phyloP scores from a whole-genome alignment of 1,284 basidiomycete species.

The Entoloma clypeatum region DNA sequence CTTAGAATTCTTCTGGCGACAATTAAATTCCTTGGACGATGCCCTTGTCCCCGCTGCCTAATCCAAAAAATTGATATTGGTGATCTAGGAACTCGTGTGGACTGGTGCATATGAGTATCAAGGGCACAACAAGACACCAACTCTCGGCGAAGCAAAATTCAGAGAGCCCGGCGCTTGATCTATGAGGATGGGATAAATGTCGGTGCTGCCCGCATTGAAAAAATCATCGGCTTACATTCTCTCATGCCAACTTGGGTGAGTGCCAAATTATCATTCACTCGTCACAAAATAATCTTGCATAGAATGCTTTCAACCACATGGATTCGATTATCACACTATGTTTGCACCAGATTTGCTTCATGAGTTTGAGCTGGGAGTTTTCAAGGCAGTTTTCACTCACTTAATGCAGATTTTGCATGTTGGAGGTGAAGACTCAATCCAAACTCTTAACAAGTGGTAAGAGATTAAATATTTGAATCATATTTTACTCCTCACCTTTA shows the following conservation, averaged over 20 bases:
- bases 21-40: slow-evolving; percentile 1
- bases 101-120: no score
- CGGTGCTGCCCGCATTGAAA: neutral
- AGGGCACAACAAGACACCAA: no score
- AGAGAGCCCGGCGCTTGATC: slow-evolving; percentile 6
- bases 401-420: slow-evolving; percentile 4
- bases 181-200: slow-evolving; percentile 2
- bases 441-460: neutral
- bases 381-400: slow-evolving; percentile 17
- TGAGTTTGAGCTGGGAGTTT: slow-evolving; percentile 16
- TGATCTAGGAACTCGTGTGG: no score
- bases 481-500: neutral
- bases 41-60: slow-evolving; percentile 2
- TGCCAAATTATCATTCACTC: neutral
- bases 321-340: slow-evolving; percentile 19
- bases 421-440: no score
- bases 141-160: no score
- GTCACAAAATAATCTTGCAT: neutral
- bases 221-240: slow-evolving; percentile 1
- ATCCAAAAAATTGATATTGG: no score
- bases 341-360: slow-evolving; percentile 18
- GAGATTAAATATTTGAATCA: neutral
- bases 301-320: slow-evolving; percentile 19
- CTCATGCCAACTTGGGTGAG: slow-evolving; percentile 12
- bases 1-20: neutral